Base-by-base conservation (phyloP, 164 flowering plant species). In the Akebia trifoliata region DNA sequence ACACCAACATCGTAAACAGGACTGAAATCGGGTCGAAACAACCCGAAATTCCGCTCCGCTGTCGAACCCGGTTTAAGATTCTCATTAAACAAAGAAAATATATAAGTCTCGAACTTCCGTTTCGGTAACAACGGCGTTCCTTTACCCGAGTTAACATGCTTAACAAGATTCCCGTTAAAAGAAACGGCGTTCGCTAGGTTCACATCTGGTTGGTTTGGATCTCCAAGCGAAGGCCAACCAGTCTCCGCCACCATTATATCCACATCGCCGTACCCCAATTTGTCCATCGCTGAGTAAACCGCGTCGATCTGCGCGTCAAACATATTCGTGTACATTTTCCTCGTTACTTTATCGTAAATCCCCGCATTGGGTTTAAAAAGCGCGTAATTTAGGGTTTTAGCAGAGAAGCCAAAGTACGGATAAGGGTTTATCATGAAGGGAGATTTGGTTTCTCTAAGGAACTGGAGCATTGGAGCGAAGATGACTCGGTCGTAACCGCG, bases 41-140 rank as follows among this genome's bases (percentile, higher is more conserved):
- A 57, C 39, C 97, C 97, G 67, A 80, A 90, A 37, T 83, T 87
- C 62, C 69, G 72, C 73, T 90, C 97, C 28, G 90, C 72, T 10
- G 63, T 56, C 1, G 80, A 51, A 4, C 76, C 76, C 1, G 82
- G 76, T 47, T 90, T 90, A 47, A 60, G 71, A 56, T 90, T 75
- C 78, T 90, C 97, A 25, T 86, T 87, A 66, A 85, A 90, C 72
- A 90, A 43, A 0, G 76, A 60, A 66, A 90, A 90, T n/a, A 90
- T 55, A 65, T 66, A 90, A 0, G 82, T 78, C 69, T 85, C 91
- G 59, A 87, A 79, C 35, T 57, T 77, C 66, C 76, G 58, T 29
- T 72, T 65, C 1, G 95, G 97, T 91, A 85, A 84, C 79, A 84
- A 63, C 6, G 97, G 93, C 45, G 97, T 87, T 0, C 93, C 95